These are phyloP conservation scores for Erigeron philadelphicus DNA, from an alignment of 140 eudicot genomes.

Conservation along the genomic window DNA sequence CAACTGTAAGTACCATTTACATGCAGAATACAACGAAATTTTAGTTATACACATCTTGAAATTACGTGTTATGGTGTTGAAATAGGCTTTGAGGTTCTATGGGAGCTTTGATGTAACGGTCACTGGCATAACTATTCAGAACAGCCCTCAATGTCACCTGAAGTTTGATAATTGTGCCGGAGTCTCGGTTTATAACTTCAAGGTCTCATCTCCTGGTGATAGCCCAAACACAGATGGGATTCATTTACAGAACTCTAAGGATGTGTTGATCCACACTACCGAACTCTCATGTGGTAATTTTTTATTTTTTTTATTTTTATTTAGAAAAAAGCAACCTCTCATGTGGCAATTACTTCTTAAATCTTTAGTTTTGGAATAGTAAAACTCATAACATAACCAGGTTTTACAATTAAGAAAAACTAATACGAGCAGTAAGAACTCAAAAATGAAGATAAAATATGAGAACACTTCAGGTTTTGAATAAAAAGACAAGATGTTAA, in stretches of 20 bases:
- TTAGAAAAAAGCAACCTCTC: conserved; percentile 30
- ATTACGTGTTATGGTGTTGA: conserved; percentile 15
- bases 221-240: conserved; percentile 92
- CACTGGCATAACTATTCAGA: conserved; percentile 68
- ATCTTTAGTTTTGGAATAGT: not conserved
- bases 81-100: conserved; percentile 65
- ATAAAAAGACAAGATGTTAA: not conserved
- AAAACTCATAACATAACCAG: not conserved
- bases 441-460: too few species aligned
- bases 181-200: conserved; percentile 49
- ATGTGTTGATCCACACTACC: conserved; percentile 53
- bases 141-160: conserved; percentile 71
- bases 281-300: conserved; percentile 62
- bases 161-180: conserved; percentile 69
- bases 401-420: too few species aligned
- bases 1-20: conserved; percentile 56
- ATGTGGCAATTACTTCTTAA: conserved; percentile 45
- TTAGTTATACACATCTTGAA: not conserved
- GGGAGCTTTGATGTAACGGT: conserved; percentile 65
- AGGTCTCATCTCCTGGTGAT: conserved; percentile 60
- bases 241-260: conserved; percentile 65
- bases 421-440: too few species aligned
- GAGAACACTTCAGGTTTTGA: not conserved
- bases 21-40: not conserved
- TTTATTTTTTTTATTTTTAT: too few species aligned